A percentile compares a stretch with the other conserved stretches of the same genome.
Evolutionary conservation across 192 early-diverging fungal genomes (phyloP).

Genomic region (Coemansia sp.): DNA sequence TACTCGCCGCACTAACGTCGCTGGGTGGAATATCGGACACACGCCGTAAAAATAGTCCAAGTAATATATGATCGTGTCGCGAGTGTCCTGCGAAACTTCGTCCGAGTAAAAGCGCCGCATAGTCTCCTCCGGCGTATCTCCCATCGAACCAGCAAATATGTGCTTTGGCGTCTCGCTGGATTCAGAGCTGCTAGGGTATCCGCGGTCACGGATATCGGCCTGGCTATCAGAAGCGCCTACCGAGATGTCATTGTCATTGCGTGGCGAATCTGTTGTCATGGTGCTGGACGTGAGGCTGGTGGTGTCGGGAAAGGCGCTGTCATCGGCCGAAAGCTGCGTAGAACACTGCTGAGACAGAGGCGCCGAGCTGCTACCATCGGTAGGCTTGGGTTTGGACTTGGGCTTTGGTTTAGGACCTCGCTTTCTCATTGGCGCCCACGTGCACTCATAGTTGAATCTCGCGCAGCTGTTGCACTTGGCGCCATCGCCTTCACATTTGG

Average conservation of each 20-base stretch:
- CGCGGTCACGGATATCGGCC: neutral
- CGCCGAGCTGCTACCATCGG: neutral
- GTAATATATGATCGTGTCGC: constrained; percentile 38
- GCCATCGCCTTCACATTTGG: constrained; percentile 35
- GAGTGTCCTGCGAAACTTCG: constrained; percentile 36
- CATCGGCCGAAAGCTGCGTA: neutral
- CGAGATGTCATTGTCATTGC: neutral
- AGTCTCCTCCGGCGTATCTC: constrained; percentile 8
- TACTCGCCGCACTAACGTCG: constrained; percentile 32
- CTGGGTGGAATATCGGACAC: constrained; percentile 51
- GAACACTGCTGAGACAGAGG: neutral
- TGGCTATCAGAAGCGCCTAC: neutral
- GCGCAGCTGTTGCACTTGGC: constrained; percentile 32
- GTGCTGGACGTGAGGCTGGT: neutral
- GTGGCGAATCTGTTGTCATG: neutral
- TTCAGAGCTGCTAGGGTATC: neutral
- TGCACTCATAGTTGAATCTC: constrained; percentile 36
- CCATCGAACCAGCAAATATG: neutral
- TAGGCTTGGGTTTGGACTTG: neutral
- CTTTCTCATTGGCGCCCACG: constrained; percentile 50
- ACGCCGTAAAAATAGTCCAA: constrained; percentile 50
- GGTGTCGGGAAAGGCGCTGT: neutral
- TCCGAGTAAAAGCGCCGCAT: constrained; percentile 47
- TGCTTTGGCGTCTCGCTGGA: constrained; percentile 1
- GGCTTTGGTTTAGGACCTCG: constrained; percentile 48